Base-by-base conservation (phyloP, 2,329 filamentous ascomycete genomes). In the Venturia oleaginea region DNA sequence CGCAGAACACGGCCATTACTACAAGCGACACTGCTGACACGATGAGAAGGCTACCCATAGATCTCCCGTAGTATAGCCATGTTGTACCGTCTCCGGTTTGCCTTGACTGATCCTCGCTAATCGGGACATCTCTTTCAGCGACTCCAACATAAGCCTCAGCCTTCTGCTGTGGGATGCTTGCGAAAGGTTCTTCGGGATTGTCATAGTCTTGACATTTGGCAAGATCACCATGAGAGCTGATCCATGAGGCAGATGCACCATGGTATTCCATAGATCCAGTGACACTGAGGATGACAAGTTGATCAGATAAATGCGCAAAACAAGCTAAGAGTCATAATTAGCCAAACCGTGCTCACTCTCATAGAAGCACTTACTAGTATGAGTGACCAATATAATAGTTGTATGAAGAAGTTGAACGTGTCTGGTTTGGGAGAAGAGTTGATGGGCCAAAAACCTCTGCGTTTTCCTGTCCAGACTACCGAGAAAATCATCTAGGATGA, bases 371-470 rank as follows among this genome's bases (percentile, higher is more conserved):
- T 40, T 42, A 61, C 59, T 63, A 27, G 43, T 63, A 65, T 67
- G 66, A 22, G 66, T 66, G 4, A 63, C 68, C 8, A 65, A n/a
- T 7, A 66, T 27, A 32, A 66, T 46, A 37, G 65, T 66, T 7
- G 30, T 24, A 15, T 43, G 40, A 15, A 13, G 40, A 27, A 48
- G 54, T 40, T 42, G 24, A 15, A 37, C 15, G 30, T 65, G 32
- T 34, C 65, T 62, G 13, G 51, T n/a, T 38, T 43, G 60, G 22
- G 60, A 46, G 11, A 66, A 61, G 5, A 66, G 11, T 6, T 51
- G 48, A 13, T 64, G 32, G 27, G 43, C 37, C 19, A 66, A 40
- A 30, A 61, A 19, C 30, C 43, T 43, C 38, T 66, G 59, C 17
- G 65, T 66, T 40, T 43, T 66, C 19, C 22, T 43, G 37, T 66